Evolutionary conservation across 2,329 filamentous ascomycete genomes (phyloP), one percentile per base, ranked within the genome.

Genomic region (Talaromyces sp.): DNA sequence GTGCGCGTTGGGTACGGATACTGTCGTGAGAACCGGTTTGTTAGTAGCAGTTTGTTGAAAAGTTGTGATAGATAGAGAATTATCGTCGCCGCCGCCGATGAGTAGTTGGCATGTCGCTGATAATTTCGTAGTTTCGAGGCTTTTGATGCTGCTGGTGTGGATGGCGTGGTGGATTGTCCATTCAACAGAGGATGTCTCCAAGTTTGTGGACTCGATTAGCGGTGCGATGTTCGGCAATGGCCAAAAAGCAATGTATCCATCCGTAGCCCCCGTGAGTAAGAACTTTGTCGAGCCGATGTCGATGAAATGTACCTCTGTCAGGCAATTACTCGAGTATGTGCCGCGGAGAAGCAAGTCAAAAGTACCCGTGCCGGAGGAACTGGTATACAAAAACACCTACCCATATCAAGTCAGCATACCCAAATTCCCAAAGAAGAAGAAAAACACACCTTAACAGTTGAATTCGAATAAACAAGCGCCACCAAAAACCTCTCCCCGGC

Each of bases 81-180:
- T 95, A 73, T 98, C 95, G 68, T 99, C 95, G 25, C 95, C 92
- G 28, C 91, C 92, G 0, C 91, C 92, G 4, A 91, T 73, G 19
- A 96, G 70, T 0, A 90, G 66, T 66, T 78, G 67, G 57, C 75
- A 65, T n/a, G 66, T 68, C 32, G 71, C 64, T 19, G 69, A 66
- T 15, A 80, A 57, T 30, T 68, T 53, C 1, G 72, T 62, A 4
- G 75, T 58, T 3, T 77, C 71, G 61, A 83, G 71, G 0, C 73
- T 69, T 72, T 96, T 96, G 71, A 97, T 85, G 57, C 88, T 87
- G 73, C 85, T 96, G 68, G 96, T 92, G 70, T 98, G 95, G 27
- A 93, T 73, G 58, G 78, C 80, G 55, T 77, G 73, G 55, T 76
- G 69, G 56, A 64, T 67, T 39, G 70, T 70, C 70, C 78, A 81